Conservation (phyloP, 768 basidiomycete species). For the Lactarius indigo region DNA sequence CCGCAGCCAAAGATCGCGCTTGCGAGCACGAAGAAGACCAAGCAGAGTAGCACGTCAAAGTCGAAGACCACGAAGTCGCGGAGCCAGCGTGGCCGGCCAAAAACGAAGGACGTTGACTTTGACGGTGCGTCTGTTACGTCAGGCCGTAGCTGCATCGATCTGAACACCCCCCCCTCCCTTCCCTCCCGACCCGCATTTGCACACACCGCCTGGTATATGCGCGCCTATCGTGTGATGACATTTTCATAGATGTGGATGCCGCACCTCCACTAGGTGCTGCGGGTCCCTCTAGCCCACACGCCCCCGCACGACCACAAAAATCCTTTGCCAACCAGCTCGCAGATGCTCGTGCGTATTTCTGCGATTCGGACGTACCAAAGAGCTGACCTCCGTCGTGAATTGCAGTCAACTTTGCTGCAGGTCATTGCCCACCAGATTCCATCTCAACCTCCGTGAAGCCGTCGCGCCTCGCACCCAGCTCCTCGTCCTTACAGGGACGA, state of each 20-base stretch:
- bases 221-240: background rate
- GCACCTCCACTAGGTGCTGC: background rate
- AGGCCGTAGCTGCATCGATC: background rate
- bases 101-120: background rate
- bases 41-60: background rate
- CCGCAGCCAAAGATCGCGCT: background rate
- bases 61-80: background rate
- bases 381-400: background rate
- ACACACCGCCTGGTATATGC: background rate
- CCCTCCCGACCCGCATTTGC: background rate
- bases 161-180: background rate
- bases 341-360: conserved; percentile 7
- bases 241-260: background rate
- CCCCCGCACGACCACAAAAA: background rate
- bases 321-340: conserved; percentile 12
- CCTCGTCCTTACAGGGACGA: background rate
- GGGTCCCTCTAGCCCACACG: background rate
- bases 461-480: background rate
- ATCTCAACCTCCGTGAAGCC: background rate
- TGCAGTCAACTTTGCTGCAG: background rate
- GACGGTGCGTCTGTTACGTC: conserved; percentile 1
- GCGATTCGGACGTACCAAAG: background rate
- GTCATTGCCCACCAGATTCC: background rate
- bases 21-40: background rate
- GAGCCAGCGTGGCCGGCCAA: background rate